phyloP scores from a whole-genome alignment of 208 protist species.

The Trypanosoma boissoni region DNA sequence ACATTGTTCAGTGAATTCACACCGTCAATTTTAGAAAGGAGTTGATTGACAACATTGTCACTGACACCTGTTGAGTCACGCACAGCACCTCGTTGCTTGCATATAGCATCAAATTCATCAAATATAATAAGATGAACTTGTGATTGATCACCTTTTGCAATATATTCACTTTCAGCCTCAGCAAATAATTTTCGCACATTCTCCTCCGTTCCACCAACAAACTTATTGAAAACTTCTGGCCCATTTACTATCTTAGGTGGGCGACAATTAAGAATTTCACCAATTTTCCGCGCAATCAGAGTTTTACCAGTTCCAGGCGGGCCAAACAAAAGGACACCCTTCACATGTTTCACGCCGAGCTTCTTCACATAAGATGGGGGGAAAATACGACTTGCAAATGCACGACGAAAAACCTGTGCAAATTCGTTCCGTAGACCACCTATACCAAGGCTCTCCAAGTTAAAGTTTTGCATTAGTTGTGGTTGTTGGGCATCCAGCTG shows the following conservation, averaged over 20 bases:
- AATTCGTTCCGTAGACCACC: slow-evolving; percentile 96
- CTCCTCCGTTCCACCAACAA: slow-evolving; percentile 98
- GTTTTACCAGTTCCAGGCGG: slow-evolving; percentile 99
- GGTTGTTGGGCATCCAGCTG: slow-evolving; percentile 80
- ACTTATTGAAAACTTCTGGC: slow-evolving; percentile 99
- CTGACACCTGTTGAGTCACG: slow-evolving; percentile 95
- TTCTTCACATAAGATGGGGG: slow-evolving; percentile 93
- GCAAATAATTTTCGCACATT: slow-evolving; percentile 99
- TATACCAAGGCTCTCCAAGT: slow-evolving; percentile 94
- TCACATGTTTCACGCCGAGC: slow-evolving; percentile 97
- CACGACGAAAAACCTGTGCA: slow-evolving; percentile 97
- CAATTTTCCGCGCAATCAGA: slow-evolving; percentile 99
- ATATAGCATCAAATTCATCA: slow-evolving; percentile 99
- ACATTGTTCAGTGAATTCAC: slow-evolving; percentile 99
- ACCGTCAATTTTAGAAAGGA: slow-evolving; percentile 99
- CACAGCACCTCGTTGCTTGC: slow-evolving; percentile 94
- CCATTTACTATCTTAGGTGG: slow-evolving; percentile 98
- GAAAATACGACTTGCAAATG: slow-evolving; percentile 98
- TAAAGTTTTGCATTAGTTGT: slow-evolving; percentile 80
- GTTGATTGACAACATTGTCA: slow-evolving; percentile 99
- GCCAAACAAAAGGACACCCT: slow-evolving; percentile 97
- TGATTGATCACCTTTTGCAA: slow-evolving; percentile 92
- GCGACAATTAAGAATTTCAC: slow-evolving; percentile 98
- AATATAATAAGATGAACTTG: slow-evolving; percentile 99
- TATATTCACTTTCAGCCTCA: slow-evolving; percentile 95